phyloP scores from a whole-genome alignment of 106 monocot species.

The Narthecium ossifragum region DNA sequence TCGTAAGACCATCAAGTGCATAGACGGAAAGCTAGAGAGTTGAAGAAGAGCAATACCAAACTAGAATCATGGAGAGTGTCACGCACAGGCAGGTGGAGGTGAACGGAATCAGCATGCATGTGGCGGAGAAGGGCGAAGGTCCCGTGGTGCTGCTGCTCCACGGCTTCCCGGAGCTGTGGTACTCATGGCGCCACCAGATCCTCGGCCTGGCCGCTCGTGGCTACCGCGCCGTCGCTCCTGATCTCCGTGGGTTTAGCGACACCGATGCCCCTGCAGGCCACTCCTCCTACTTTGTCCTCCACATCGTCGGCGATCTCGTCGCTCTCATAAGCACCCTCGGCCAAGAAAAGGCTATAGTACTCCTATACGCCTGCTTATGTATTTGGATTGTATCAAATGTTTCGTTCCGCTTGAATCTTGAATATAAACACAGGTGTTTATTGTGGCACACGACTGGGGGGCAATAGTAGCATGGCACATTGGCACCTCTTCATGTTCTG shows the following conservation, averaged over 20 bases:
- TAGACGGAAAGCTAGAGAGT: too few relatives aligned
- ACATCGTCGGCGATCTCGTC: conserved; percentile 34
- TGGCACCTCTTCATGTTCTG: conserved; percentile 45
- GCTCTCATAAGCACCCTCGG: conserved; percentile 26
- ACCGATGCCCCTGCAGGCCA: conserved; percentile 20
- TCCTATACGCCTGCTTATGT: too few relatives aligned
- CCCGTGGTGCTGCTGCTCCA: conserved; percentile 50
- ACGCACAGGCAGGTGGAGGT: conserved; percentile 27
- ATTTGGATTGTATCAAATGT: neutral
- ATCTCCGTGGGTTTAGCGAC: conserved; percentile 70
- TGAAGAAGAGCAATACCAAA: too few relatives aligned
- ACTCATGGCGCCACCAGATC: conserved; percentile 74
- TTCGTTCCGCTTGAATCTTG: neutral
- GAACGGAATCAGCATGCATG: conserved; percentile 61
- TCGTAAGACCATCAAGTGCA: too few relatives aligned
- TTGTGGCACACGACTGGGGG: conserved; percentile 71
- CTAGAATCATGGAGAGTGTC: conserved; percentile 12
- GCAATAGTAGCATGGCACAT: conserved; percentile 47
- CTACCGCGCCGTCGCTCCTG: conserved; percentile 51
- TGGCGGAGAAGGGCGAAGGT: conserved; percentile 57
- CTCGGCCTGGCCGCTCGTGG: conserved; percentile 33
- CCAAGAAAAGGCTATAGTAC: conserved; percentile 47
- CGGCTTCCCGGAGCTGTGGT: conserved; percentile 82
- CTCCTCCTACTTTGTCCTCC: conserved; percentile 25
- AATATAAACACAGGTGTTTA: conserved; percentile 61